Percentiles rank a stretch among this genome's conserved stretches.
Conservation (phyloP, 139 green algal genomes). For the Limnomonas spitsbergensis region DNA sequence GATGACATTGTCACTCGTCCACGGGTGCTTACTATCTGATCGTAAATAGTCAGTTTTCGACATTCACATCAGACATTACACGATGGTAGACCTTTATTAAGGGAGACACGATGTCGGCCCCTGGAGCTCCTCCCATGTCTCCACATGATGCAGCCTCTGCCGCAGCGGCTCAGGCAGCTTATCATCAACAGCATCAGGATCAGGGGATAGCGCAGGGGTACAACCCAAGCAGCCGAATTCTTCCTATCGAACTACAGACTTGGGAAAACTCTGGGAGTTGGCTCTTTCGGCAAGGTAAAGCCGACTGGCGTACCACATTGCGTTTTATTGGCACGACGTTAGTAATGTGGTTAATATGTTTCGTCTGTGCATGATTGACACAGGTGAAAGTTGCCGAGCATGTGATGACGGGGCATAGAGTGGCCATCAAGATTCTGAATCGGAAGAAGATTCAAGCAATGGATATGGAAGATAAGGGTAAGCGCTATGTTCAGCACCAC, state of each 20-base stretch:
- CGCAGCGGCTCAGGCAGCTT: background rate
- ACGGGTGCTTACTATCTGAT: too few species aligned
- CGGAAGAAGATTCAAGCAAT: slow-evolving; percentile 96
- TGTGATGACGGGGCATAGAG: slow-evolving; percentile 94
- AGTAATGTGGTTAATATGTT: too few species aligned
- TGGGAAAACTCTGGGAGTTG: slow-evolving; percentile 97
- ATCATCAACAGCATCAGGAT: background rate
- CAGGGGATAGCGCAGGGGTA: slow-evolving; percentile 14
- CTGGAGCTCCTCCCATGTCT: background rate
- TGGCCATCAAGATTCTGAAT: slow-evolving; percentile 99
- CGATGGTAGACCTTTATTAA: too few species aligned
- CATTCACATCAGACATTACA: too few species aligned
- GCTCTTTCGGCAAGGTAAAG: slow-evolving; percentile 96
- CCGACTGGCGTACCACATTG: too few species aligned
- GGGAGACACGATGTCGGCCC: too few species aligned
- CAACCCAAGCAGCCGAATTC: slow-evolving; percentile 64
- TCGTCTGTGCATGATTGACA: too few species aligned
- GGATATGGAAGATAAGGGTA: slow-evolving; percentile 99
- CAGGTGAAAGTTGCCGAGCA: slow-evolving; percentile 98
- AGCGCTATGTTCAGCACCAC: background rate
- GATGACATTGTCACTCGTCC: too few species aligned
- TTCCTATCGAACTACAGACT: slow-evolving; percentile 95
- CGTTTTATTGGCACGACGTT: too few species aligned
- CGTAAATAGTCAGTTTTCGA: too few species aligned
- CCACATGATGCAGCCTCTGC: background rate